These are phyloP conservation scores for Sanghuangporus sanghuang DNA, from an alignment of 1,284 basidiomycete species.

Conservation along the genomic window DNA sequence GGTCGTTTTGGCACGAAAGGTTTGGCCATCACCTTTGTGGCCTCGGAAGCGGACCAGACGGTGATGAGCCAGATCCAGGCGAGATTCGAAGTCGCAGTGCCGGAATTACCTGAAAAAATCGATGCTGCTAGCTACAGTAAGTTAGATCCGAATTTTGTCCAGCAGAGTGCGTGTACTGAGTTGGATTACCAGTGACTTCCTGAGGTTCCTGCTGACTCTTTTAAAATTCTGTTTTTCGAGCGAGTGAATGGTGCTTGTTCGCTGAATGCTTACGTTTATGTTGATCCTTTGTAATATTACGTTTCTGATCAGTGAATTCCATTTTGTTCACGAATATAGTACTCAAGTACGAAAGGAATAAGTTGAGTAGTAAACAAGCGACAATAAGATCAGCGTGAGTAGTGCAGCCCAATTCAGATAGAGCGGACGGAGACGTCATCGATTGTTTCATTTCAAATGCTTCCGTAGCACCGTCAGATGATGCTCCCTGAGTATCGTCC, in stretches of 20 bases:
- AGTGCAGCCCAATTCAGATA: neutral
- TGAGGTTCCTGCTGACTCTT: conserved; percentile 22
- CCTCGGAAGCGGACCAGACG: conserved; percentile 87
- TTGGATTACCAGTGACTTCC: conserved; percentile 32
- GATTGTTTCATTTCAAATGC: neutral
- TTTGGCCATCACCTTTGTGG: conserved; percentile 97
- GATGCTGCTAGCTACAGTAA: conserved; percentile 85
- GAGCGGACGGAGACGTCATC: neutral
- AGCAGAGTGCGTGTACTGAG: conserved; percentile 4
- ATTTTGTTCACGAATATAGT: too few species aligned
- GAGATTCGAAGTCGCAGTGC: conserved; percentile 89
- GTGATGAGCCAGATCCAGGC: conserved; percentile 91
- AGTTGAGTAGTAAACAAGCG: neutral
- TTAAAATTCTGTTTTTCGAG: neutral
- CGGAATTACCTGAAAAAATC: conserved; percentile 89
- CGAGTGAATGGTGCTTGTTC: neutral
- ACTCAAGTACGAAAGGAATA: too few species aligned
- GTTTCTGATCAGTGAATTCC: neutral
- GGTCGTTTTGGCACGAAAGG: conserved; percentile 99
- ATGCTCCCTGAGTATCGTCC: neutral
- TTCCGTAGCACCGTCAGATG: neutral
- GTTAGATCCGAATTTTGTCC: conserved; percentile 28
- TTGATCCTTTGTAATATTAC: conserved; percentile 1
- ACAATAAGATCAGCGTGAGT: neutral
- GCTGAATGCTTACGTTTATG: neutral